Evolutionary conservation across 179 eudicot genomes (phyloP), one percentile per base, ranked within the genome.

Genomic region (Gypsophila paniculata): DNA sequence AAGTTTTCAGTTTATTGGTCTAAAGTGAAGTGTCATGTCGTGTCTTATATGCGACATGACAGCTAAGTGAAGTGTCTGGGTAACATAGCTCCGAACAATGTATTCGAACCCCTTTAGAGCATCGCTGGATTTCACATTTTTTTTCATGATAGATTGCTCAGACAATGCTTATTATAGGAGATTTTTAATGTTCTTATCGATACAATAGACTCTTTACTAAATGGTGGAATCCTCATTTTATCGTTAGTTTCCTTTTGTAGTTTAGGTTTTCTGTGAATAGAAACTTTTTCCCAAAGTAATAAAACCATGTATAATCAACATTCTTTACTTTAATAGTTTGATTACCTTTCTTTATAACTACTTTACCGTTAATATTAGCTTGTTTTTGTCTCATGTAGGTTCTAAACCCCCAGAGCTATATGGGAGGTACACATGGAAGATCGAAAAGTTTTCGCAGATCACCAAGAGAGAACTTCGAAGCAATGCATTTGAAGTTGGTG

Each of bases 381-480:
- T 61, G 38, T 36, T 4, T 67, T 32, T 46, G 9, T 51, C 42
- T 38, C 19, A 62, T 82, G 73, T 83, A 95, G 99, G 97, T 57
- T 91, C 77, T 61, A 92, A 87, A 73, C 97, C 97, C 76, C 68
- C 86, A 18, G 88, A 90, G 55, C 82, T 95, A 57, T 91, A 83
- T 83, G 96, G 89, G 60, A 90, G 81, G 72, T 77, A 85, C 78
- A 95, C 99, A 21, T 95, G 99, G 99, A 90, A 88, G 86, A 92
- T 95, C 42, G 91, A 92, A 52, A 87, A 88, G 36, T 95, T 90
- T 76, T 90, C 97, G 15, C 86, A 89, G 77, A 87, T 92, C 44
- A 95, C 85, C 85, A 93, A 92, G 81, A 87, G 96, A 85, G 99
- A 95, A 81, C 93, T 92, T 70, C 89, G 93, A 49, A 92, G 99